Conservation (phyloP, 768 basidiomycete species). For the Ramaria sp. region DNA sequence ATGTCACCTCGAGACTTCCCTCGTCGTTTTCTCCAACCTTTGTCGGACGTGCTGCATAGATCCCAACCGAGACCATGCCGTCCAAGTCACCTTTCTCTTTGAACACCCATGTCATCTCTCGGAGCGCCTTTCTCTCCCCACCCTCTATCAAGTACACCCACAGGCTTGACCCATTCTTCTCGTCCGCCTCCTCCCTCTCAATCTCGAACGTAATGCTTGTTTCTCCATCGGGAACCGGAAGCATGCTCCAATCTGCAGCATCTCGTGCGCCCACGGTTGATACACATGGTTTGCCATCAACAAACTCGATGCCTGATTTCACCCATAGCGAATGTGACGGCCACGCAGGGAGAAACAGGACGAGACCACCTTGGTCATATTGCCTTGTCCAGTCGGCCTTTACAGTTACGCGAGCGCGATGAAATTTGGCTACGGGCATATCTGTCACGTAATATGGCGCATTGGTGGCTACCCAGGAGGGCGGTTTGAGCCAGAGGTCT, state of each 20-base stretch:
- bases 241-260: constrained; percentile 20
- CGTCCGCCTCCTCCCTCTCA: constrained; percentile 10
- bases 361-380: constrained; percentile 22
- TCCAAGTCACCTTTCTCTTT: constrained; percentile 6
- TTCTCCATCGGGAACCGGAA: constrained; percentile 7
- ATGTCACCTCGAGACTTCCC: constrained; percentile 12
- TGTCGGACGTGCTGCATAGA: constrained; percentile 18
- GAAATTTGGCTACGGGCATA: constrained; percentile 12
- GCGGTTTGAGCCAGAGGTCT: constrained; percentile 23
- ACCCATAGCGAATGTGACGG: constrained; percentile 14
- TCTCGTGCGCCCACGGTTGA: constrained; percentile 18
- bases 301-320: constrained; percentile 22
- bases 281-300: constrained; percentile 15
- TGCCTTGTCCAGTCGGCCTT: constrained; percentile 17
- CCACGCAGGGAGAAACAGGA: constrained; percentile 13
- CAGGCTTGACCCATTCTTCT: constrained; percentile 13
- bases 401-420: constrained; percentile 18
- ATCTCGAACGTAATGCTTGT: constrained; percentile 14
- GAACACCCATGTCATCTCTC: constrained; percentile 22
- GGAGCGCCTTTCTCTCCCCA: constrained; percentile 11
- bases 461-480: constrained; percentile 14
- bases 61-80: constrained; percentile 14
- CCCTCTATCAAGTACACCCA: constrained; percentile 17
- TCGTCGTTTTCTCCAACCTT: constrained; percentile 5
- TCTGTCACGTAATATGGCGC: constrained; percentile 11